phyloP scores from a whole-genome alignment of 345 rosid species.

The Odontarrhena argentea region DNA sequence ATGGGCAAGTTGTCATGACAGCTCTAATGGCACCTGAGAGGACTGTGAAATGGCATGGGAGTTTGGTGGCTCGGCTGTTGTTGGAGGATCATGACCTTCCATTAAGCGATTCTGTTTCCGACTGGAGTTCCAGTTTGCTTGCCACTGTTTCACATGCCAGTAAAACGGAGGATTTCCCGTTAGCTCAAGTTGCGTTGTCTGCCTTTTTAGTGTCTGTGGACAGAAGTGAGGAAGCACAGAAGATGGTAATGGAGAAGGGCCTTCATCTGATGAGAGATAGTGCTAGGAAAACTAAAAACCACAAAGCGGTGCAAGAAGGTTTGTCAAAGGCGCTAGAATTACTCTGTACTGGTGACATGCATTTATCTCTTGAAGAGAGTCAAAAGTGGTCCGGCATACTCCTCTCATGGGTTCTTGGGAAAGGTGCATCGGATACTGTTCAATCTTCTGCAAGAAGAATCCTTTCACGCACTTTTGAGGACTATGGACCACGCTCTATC shows the following conservation, averaged over 20 bases:
- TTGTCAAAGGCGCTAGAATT: constrained; percentile 86
- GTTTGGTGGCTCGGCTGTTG: constrained; percentile 82
- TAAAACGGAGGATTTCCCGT: constrained; percentile 77
- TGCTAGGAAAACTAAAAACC: constrained; percentile 67
- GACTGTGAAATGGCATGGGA: constrained; percentile 99
- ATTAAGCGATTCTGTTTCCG: constrained; percentile 78
- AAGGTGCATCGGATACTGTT: constrained; percentile 57
- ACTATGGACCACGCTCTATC: constrained; percentile 69
- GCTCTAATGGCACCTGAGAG: constrained; percentile 94
- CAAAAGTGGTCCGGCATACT: constrained; percentile 89
- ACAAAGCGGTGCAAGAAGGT: constrained; percentile 76
- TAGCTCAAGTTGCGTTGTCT: constrained; percentile 83
- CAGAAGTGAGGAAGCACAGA: constrained; percentile 66
- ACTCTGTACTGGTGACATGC: constrained; percentile 63
- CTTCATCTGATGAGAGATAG: constrained; percentile 81
- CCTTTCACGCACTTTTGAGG: constrained; percentile 81
- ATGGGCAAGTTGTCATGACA: constrained; percentile 86
- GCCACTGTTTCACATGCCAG: constrained; percentile 76
- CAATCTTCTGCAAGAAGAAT: constrained; percentile 74
- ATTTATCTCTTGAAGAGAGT: constrained; percentile 83
- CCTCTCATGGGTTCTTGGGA: constrained; percentile 79
- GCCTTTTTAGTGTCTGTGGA: constrained; percentile 84
- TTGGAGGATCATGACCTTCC: constrained; percentile 86
- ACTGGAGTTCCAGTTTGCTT: constrained; percentile 93
- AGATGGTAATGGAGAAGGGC: constrained; percentile 77